These are phyloP conservation scores for Chaetomium sp. DNA, from an alignment of 2,329 filamentous ascomycete species.

Conservation along the genomic window DNA sequence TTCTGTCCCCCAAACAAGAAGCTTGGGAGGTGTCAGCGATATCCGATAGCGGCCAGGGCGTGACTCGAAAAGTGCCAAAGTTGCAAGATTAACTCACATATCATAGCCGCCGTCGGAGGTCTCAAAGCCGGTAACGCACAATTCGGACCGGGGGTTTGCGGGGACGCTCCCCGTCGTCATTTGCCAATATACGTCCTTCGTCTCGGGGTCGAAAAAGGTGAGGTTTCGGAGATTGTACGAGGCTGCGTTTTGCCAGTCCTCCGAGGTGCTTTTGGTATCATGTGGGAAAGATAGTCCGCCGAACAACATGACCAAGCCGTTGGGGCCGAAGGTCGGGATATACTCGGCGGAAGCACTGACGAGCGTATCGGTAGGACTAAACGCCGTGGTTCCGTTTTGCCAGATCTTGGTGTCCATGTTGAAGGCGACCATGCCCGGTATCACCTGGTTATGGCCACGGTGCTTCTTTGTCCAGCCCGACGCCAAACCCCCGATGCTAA, in stretches of 20 bases:
- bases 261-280: background rate
- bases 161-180: constrained; percentile 24
- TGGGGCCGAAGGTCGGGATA: constrained; percentile 25
- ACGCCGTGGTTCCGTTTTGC: constrained; percentile 24
- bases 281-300: constrained; percentile 17
- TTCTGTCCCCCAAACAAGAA: constrained; percentile 27
- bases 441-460: constrained; percentile 14
- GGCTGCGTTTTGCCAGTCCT: background rate
- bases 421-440: constrained; percentile 29
- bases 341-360: constrained; percentile 18
- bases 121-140: constrained; percentile 22
- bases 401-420: constrained; percentile 26
- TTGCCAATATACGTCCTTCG: constrained; percentile 26
- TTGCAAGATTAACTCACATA: constrained; percentile 22
- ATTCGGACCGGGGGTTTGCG: constrained; percentile 2
- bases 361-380: constrained; percentile 25
- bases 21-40: background rate
- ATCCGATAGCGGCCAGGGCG: background rate
- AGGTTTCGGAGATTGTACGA: constrained; percentile 24
- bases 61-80: background rate
- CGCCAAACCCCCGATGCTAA: constrained; percentile 25
- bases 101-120: constrained; percentile 27
- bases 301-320: constrained; percentile 27
- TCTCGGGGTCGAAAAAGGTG: constrained; percentile 31
- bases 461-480: constrained; percentile 26